Evolutionary conservation across 176 grass and related monocot genomes (phyloP).

Genomic region (Chloris gayana): DNA sequence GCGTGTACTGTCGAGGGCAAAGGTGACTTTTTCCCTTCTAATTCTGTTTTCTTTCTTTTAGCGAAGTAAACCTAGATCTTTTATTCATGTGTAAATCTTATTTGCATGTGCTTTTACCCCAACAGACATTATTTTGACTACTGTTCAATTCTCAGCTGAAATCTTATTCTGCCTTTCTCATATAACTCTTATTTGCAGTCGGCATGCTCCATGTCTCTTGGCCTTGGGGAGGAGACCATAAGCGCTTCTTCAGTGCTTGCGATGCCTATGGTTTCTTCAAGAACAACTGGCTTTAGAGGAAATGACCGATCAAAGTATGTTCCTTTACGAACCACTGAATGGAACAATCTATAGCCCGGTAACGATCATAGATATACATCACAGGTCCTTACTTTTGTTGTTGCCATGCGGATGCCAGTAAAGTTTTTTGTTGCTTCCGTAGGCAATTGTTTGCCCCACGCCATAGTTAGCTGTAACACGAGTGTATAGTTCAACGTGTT

Average conservation of each 20-base stretch:
- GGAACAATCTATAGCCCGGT: constrained; percentile 58
- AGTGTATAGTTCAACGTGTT: constrained; percentile 55
- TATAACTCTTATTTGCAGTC: constrained; percentile 53
- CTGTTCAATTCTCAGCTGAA: too few relatives aligned
- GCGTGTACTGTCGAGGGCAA: constrained; percentile 71
- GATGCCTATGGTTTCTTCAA: constrained; percentile 92
- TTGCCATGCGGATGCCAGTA: constrained; percentile 52
- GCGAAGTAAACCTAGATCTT: constrained; percentile 12
- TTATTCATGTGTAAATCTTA: constrained; percentile 4
- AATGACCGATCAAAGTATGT: constrained; percentile 74
- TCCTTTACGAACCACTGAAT: constrained; percentile 58
- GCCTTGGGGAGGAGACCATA: constrained; percentile 72
- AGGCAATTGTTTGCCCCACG: constrained; percentile 43
- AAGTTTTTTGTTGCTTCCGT: constrained; percentile 49
- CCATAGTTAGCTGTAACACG: constrained; percentile 45
- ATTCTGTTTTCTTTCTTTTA: too few relatives aligned
- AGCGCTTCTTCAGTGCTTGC: constrained; percentile 84
- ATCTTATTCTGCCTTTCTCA: too few relatives aligned
- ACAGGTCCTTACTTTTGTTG: constrained; percentile 55
- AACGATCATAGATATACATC: constrained; percentile 54
- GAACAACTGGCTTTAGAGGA: constrained; percentile 83
- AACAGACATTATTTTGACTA: too few relatives aligned
- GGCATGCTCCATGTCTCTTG: constrained; percentile 81
- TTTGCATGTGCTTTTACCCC: too few relatives aligned
- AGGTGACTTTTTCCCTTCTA: constrained; percentile 58